Evolutionary conservation across 2,329 filamentous ascomycete species (phyloP), one percentile per base, ranked within the genome.

Genomic region (Xylariaceae sp.): DNA sequence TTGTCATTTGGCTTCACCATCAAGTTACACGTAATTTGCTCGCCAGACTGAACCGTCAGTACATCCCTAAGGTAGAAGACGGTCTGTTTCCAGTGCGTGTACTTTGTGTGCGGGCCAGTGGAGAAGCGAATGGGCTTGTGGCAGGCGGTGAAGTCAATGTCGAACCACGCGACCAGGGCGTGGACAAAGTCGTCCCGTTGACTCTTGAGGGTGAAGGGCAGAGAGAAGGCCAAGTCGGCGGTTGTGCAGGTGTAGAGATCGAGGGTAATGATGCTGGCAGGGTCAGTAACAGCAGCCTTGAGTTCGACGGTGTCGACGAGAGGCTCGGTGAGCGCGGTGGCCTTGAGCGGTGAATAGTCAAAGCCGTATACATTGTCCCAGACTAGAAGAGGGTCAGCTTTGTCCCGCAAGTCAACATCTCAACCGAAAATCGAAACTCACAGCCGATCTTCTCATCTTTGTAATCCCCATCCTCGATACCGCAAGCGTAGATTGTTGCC

Each of bases 361-460:
- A 99, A 99, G 57, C 94, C 94, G 73, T 96, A 99, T 58, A 99
- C 94, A 65, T 96, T 96, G 68, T 97, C 91, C 94, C 94, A 99
- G 81, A 97, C 92, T 97, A 60, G 11, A 48, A 5, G 22, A 15
- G 7, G 45, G 52, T 72, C 54, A 68, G 59, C 19, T 15, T 15
- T 12, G 18, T 11, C 15, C 5, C 11, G 12, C 7, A 7, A 27
- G 22, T 27, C 22, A 7, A 27, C 22, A 27, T 27, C 22, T 27
- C 22, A 27, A 27, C 7, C 22, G 22, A 27, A 9, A 46, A n/a
- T n/a, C n/a, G n/a, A n/a, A n/a, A 73, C 90, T 76, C 72, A 97
- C 92, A 99, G 72, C 91, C 92, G 66, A 99, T 99, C 81, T 99
- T 99, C 78, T 99, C 94, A 57, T 97, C 92, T 80, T 97, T 97